phyloP scores from a whole-genome alignment of 176 grass and related monocot genomes.

The Urochloa ruziziensis region DNA sequence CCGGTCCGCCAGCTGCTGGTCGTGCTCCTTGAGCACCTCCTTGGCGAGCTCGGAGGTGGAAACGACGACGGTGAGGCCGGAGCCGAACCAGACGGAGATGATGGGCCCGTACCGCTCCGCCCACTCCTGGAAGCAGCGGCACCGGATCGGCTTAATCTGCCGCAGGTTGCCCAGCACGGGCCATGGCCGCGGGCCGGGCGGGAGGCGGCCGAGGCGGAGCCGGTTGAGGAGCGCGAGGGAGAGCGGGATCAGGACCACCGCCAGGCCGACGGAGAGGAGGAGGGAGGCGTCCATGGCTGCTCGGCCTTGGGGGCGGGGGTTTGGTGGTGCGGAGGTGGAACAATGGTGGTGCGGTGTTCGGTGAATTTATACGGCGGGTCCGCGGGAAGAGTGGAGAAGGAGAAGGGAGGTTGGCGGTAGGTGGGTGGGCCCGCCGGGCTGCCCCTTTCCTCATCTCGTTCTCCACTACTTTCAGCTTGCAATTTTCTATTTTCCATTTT shows the following conservation, averaged over 20 bases:
- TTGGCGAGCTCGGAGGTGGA: slow-evolving; percentile 61
- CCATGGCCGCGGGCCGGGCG: slow-evolving; percentile 69
- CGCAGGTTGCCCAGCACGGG: slow-evolving; percentile 72
- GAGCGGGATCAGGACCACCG: slow-evolving; percentile 40
- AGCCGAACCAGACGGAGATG: slow-evolving; percentile 79
- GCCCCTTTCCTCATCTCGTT: neutral
- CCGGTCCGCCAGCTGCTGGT: slow-evolving; percentile 75
- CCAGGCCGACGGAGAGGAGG: slow-evolving; percentile 32
- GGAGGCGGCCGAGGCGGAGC: slow-evolving; percentile 44
- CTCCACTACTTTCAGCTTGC: neutral
- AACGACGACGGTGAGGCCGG: slow-evolving; percentile 72
- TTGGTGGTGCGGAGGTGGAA: slow-evolving; percentile 29
- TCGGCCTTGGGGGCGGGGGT: neutral
- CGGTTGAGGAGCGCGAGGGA: slow-evolving; percentile 37
- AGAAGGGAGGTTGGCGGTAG: slow-evolving; percentile 32
- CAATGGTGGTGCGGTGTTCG: neutral
- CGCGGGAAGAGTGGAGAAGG: neutral
- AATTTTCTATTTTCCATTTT: too few species aligned
- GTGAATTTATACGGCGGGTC: slow-evolving; percentile 38
- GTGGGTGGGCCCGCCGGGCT: slow-evolving; percentile 22
- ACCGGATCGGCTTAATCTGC: slow-evolving; percentile 72
- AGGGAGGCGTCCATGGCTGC: slow-evolving; percentile 41
- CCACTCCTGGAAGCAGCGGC: slow-evolving; percentile 79
- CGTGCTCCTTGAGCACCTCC: slow-evolving; percentile 79
- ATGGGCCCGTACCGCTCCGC: slow-evolving; percentile 59